A percentile compares a stretch with the other conserved stretches of the same genome.
Evolutionary conservation across 257 asterid species (phyloP).

Genomic region (Nyctanthes arbortristis): DNA sequence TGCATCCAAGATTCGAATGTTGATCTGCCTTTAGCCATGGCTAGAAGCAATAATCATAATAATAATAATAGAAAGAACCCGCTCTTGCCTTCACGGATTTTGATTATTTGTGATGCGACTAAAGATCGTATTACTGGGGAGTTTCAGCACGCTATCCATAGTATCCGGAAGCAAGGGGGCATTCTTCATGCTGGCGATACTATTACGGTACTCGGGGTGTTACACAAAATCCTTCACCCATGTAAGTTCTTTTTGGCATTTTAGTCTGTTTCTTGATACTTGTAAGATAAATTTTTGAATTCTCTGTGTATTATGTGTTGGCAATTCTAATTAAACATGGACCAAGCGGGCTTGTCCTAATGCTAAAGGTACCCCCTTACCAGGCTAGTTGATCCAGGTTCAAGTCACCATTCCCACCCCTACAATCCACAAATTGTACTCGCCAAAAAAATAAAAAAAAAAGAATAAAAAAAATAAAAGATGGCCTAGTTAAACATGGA

Average conservation of each 20-base stretch:
- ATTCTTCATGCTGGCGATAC: conserved; percentile 49
- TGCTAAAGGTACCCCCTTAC: no score
- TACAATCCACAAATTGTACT: no score
- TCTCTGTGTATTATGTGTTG: no score
- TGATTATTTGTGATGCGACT: conserved; percentile 65
- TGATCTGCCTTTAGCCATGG: conserved; percentile 37
- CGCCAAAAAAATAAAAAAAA: no score
- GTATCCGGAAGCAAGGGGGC: conserved; percentile 38
- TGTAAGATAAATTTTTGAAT: neutral
- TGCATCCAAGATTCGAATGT: neutral
- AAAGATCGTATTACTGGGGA: conserved; percentile 42
- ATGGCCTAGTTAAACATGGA: no score
- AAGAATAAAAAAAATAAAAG: no score
- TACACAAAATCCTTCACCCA: conserved; percentile 62
- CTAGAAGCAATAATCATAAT: conserved; percentile 24
- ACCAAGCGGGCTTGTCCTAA: no score
- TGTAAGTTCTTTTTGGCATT: conserved; percentile 43
- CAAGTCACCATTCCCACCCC: no score
- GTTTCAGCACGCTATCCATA: conserved; percentile 34
- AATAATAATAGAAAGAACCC: conserved; percentile 15
- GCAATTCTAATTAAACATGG: no score
- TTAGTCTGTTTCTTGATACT: neutral
- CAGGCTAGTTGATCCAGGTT: no score
- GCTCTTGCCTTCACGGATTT: conserved; percentile 44
- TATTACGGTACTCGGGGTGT: conserved; percentile 56